Percentiles rank a stretch among this genome's conserved stretches.
Conservation (phyloP, 2,329 filamentous ascomycete species). For the Laburnicola sp. region DNA sequence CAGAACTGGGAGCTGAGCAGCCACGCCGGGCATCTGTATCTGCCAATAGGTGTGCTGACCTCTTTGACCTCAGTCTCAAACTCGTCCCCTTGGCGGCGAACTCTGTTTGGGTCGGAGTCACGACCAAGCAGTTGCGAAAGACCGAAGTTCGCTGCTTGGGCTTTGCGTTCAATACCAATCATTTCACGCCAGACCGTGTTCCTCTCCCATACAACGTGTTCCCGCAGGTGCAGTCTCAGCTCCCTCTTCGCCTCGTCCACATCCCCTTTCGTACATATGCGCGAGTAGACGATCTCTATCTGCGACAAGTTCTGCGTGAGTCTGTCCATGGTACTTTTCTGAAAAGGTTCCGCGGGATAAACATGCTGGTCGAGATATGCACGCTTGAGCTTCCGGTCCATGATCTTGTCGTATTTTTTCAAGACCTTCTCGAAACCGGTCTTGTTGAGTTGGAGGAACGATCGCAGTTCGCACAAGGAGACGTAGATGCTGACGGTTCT, state of each 20-base stretch:
- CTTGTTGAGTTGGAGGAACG: constrained; percentile 92
- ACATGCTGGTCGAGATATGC: constrained; percentile 76
- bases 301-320: constrained; percentile 72
- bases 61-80: constrained; percentile 67
- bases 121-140: constrained; percentile 74
- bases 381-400: constrained; percentile 77
- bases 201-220: constrained; percentile 98
- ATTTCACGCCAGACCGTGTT: constrained; percentile 99
- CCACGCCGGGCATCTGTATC: constrained; percentile 76
- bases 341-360: constrained; percentile 79
- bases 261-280: constrained; percentile 81
- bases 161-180: constrained; percentile 95
- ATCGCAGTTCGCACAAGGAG: constrained; percentile 90
- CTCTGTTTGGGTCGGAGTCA: constrained; percentile 67
- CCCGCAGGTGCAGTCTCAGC: constrained; percentile 83
- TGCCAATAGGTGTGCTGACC: constrained; percentile 78
- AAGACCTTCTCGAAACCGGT: constrained; percentile 95
- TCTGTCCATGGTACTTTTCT: constrained; percentile 67
- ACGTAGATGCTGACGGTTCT: constrained; percentile 86
- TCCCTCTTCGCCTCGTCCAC: constrained; percentile 76
- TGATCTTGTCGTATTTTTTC: constrained; percentile 98
- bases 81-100: constrained; percentile 83
- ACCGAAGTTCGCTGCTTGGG: constrained; percentile 90
- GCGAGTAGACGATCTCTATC: constrained; percentile 79
- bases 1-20: constrained; percentile 81